Conservation (phyloP, 129 eudicot genomes). For the Ambrosia trifida region DNA sequence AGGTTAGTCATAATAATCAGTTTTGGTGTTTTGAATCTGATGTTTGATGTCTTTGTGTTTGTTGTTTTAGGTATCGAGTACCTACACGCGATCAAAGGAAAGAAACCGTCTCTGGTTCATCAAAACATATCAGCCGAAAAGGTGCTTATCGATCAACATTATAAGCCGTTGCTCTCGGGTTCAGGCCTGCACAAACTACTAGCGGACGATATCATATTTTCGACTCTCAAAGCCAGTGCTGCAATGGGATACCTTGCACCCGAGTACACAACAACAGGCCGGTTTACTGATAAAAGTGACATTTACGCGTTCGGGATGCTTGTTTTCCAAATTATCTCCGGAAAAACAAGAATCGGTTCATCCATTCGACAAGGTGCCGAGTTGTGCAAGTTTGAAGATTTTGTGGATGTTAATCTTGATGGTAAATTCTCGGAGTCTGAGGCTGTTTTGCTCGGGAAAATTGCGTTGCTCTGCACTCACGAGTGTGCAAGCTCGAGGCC, state of each 20-base stretch:
- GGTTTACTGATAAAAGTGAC: slow-evolving; percentile 85
- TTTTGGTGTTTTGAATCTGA: neutral
- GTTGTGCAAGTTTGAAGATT: slow-evolving; percentile 55
- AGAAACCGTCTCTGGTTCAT: slow-evolving; percentile 65
- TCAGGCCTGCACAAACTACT: slow-evolving; percentile 76
- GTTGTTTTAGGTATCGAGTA: slow-evolving; percentile 64
- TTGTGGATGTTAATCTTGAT: slow-evolving; percentile 63
- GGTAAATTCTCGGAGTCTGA: slow-evolving; percentile 59
- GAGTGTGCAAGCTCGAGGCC: slow-evolving; percentile 67
- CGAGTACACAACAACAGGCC: slow-evolving; percentile 86
- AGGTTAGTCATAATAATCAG: slow-evolving; percentile 44
- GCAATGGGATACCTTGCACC: slow-evolving; percentile 97
- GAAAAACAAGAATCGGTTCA: slow-evolving; percentile 51
- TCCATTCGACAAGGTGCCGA: slow-evolving; percentile 64
- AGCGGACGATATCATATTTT: slow-evolving; percentile 76
- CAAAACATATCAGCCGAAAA: slow-evolving; percentile 87
- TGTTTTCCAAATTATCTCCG: slow-evolving; percentile 25
- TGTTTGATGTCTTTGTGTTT: neutral
- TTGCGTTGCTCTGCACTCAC: slow-evolving; percentile 74
- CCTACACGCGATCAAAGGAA: slow-evolving; percentile 59
- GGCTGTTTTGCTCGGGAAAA: slow-evolving; percentile 61
- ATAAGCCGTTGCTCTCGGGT: slow-evolving; percentile 69
- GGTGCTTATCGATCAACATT: slow-evolving; percentile 64
- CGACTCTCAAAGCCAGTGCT: slow-evolving; percentile 81
- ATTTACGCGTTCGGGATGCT: slow-evolving; percentile 79